Conservation (phyloP, 202 grass and related monocot genomes). For the Eragrostis tef region DNA sequence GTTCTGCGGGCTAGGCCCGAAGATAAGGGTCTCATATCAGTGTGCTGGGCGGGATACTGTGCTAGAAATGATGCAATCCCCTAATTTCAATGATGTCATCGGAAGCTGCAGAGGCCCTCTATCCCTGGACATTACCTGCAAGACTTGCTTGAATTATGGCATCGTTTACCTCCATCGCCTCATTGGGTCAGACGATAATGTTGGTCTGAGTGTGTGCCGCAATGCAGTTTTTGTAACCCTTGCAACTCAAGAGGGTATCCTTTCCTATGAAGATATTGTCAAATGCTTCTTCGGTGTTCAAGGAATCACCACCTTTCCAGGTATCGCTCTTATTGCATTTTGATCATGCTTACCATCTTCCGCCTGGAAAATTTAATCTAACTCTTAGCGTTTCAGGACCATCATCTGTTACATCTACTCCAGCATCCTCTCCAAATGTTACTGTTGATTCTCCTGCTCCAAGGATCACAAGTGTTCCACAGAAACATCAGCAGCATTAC, state of each 20-base stretch:
- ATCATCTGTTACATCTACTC: conserved; percentile 62
- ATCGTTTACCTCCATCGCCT: conserved; percentile 81
- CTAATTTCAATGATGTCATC: conserved; percentile 74
- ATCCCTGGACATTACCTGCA: conserved; percentile 83
- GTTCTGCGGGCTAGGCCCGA: conserved; percentile 79
- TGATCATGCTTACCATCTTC: background rate
- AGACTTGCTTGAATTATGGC: conserved; percentile 92
- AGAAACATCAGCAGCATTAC: conserved; percentile 55
- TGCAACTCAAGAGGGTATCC: conserved; percentile 65
- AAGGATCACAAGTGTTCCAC: conserved; percentile 55
- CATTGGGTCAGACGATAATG: conserved; percentile 78
- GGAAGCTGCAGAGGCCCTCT: conserved; percentile 82
- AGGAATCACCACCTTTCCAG: conserved; percentile 71
- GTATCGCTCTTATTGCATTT: conserved; percentile 43
- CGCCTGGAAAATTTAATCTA: background rate
- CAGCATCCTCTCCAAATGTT: conserved; percentile 63
- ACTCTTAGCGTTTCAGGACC: conserved; percentile 53
- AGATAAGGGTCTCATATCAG: conserved; percentile 92
- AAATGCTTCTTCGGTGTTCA: conserved; percentile 95
- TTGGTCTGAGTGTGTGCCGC: conserved; percentile 82
- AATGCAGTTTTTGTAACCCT: conserved; percentile 89
- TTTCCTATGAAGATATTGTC: conserved; percentile 66
- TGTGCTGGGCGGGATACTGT: conserved; percentile 78
- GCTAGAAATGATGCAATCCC: conserved; percentile 97
- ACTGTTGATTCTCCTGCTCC: conserved; percentile 54